phyloP scores from a whole-genome alignment of 2,329 filamentous ascomycete genomes.

The Colletotrichum lindemuthianum region DNA sequence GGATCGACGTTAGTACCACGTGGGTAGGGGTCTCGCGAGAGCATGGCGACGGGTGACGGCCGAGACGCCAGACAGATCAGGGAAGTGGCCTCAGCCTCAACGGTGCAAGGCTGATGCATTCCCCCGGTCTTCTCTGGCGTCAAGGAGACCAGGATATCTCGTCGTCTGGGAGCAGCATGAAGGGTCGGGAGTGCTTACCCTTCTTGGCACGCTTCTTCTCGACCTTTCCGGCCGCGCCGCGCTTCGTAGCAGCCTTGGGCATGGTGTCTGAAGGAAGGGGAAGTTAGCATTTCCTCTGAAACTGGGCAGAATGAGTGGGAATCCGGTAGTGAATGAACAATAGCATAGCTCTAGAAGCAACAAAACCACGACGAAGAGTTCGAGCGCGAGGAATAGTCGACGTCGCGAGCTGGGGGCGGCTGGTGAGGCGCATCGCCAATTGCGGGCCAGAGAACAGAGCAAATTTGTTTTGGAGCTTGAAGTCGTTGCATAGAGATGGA shows the following conservation, averaged over 20 bases:
- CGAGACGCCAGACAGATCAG: too few relatives aligned
- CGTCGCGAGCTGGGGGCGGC: conserved; percentile 2
- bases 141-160: too few relatives aligned
- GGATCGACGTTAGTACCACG: conserved; percentile 17
- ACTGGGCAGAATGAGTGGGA: conserved; percentile 2
- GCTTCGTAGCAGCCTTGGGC: conserved; percentile 69
- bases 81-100: background rate
- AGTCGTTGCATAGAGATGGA: conserved; percentile 40
- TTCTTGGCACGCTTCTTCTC: conserved; percentile 69
- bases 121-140: too few relatives aligned
- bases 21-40: background rate
- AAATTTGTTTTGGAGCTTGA: conserved; percentile 49
- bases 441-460: conserved; percentile 45
- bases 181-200: conserved; percentile 54
- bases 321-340: background rate
- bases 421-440: conserved; percentile 50
- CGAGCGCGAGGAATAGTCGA: conserved; percentile 37
- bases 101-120: background rate
- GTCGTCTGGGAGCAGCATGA: background rate
- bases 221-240: conserved; percentile 60
- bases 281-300: conserved; percentile 40
- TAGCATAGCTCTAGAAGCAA: too few relatives aligned
- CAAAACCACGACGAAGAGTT: too few relatives aligned
- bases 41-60: background rate
- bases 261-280: conserved; percentile 52